A percentile compares a stretch with the other conserved stretches of the same genome.
phyloP scores from a whole-genome alignment of 1,284 basidiomycete genomes.

The Waitea zeae region DNA sequence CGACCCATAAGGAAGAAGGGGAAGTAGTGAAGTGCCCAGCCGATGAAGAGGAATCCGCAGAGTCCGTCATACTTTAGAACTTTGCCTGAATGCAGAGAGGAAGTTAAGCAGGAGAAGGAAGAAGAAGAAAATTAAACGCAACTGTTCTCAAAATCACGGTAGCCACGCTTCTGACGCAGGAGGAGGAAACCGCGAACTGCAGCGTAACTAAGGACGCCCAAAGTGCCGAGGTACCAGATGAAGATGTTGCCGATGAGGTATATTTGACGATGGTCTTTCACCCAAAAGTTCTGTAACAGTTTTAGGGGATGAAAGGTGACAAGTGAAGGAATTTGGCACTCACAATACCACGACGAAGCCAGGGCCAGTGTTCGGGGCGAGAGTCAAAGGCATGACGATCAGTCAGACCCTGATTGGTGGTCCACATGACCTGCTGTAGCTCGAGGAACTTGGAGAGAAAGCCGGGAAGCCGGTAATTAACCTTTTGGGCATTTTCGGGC shows the following conservation, averaged over 20 bases:
- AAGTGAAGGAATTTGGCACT: constrained; percentile 16
- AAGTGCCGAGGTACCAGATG: constrained; percentile 77
- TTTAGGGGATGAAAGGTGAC: background rate
- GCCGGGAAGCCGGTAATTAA: constrained; percentile 78
- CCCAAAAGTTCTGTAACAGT: constrained; percentile 79
- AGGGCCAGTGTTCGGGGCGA: constrained; percentile 79
- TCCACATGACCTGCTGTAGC: constrained; percentile 93
- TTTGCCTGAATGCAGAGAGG: constrained; percentile 41
- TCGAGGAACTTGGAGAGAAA: constrained; percentile 89
- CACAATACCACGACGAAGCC: constrained; percentile 82
- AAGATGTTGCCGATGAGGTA: constrained; percentile 92
- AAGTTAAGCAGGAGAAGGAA: constrained; percentile 6
- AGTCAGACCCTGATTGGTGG: constrained; percentile 90
- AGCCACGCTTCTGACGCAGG: constrained; percentile 82
- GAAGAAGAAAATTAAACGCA: constrained; percentile 14
- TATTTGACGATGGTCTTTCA: constrained; percentile 88
- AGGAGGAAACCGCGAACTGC: constrained; percentile 62
- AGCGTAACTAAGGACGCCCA: constrained; percentile 55
- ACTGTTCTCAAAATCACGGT: constrained; percentile 84
- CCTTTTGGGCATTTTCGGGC: constrained; percentile 49
- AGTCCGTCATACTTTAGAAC: constrained; percentile 85
- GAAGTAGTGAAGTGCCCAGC: constrained; percentile 88
- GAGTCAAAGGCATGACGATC: constrained; percentile 94
- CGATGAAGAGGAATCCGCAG: constrained; percentile 83
- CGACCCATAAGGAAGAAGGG: constrained; percentile 96